Conservation (phyloP, 148 eudicot genomes). For the Amaranthus palmeri region DNA sequence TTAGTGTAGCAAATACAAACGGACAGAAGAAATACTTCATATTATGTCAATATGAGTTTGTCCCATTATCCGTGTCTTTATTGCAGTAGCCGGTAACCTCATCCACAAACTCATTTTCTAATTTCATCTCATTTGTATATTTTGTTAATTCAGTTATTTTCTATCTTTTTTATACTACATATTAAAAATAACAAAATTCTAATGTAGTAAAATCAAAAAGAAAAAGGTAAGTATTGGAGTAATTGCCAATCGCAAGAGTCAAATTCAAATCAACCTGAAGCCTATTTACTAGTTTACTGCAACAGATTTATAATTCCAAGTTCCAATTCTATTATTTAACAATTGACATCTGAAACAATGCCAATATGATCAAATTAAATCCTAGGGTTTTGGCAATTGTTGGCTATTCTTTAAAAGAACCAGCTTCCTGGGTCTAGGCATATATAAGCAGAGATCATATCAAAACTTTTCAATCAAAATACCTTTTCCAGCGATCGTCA, state of each 20-base stretch:
- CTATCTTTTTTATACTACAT: too few relatives aligned
- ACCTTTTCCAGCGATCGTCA: not conserved
- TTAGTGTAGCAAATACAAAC: too few relatives aligned
- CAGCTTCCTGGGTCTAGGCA: not conserved
- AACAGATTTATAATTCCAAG: not conserved
- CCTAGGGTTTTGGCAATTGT: not conserved
- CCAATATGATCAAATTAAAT: not conserved
- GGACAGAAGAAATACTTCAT: too few relatives aligned
- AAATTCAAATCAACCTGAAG: not conserved
- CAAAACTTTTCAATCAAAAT: constrained; percentile 13
- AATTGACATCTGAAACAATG: not conserved
- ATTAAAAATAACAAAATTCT: too few relatives aligned
- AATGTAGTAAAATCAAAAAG: too few relatives aligned
- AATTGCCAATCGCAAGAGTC: not conserved
- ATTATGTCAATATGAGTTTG: too few relatives aligned
- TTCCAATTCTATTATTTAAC: not conserved
- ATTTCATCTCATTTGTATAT: too few relatives aligned
- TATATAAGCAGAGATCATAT: constrained; percentile 12
- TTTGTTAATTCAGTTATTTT: too few relatives aligned
- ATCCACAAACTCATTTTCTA: too few relatives aligned
- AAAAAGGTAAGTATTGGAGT: too few relatives aligned
- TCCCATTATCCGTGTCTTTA: too few relatives aligned
- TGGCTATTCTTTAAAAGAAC: constrained; percentile 4
- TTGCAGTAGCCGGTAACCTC: too few relatives aligned
- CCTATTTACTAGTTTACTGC: not conserved